phyloP scores from a whole-genome alignment of 495 filamentous ascomycete genomes.

The Pyrenula massariospora region DNA sequence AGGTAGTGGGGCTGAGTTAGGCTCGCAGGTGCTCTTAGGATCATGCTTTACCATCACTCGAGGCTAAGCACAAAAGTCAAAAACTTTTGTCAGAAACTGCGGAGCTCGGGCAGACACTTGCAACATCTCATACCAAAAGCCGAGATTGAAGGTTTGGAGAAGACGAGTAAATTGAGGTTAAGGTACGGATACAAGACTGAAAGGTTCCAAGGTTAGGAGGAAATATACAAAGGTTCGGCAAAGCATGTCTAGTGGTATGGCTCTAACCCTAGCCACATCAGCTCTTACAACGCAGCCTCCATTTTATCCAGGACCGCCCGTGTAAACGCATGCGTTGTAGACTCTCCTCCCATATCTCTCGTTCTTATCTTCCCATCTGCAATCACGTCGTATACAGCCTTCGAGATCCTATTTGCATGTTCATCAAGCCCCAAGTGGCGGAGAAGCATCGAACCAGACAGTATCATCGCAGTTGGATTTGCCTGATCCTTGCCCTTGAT shows the following conservation, averaged over 20 bases:
- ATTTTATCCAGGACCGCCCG: conserved; percentile 85
- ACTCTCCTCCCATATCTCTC: conserved; percentile 85
- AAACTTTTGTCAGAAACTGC: too few relatives aligned
- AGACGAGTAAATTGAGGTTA: not conserved
- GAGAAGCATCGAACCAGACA: conserved; percentile 92
- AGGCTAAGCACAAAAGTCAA: too few relatives aligned
- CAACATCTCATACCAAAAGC: too few relatives aligned
- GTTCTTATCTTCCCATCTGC: conserved; percentile 77
- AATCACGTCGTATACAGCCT: conserved; percentile 94
- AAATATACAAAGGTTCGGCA: not conserved
- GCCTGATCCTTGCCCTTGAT: conserved; percentile 99
- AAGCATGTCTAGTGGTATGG: not conserved
- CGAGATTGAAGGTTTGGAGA: too few relatives aligned
- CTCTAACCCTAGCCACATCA: not conserved
- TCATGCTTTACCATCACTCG: too few relatives aligned
- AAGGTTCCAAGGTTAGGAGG: not conserved
- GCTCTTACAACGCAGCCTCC: conserved; percentile 49
- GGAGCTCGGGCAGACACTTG: too few relatives aligned
- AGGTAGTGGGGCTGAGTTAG: too few relatives aligned
- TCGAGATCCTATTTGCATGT: conserved; percentile 94
- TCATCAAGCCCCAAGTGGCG: conserved; percentile 93
- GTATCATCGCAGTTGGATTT: conserved; percentile 90
- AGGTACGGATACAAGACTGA: not conserved
- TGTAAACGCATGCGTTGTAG: conserved; percentile 90
- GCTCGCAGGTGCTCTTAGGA: too few relatives aligned